Evolutionary conservation across 1,284 basidiomycete genomes (phyloP), one percentile per base, ranked within the genome.

Genomic region (Trametes hirsuta): DNA sequence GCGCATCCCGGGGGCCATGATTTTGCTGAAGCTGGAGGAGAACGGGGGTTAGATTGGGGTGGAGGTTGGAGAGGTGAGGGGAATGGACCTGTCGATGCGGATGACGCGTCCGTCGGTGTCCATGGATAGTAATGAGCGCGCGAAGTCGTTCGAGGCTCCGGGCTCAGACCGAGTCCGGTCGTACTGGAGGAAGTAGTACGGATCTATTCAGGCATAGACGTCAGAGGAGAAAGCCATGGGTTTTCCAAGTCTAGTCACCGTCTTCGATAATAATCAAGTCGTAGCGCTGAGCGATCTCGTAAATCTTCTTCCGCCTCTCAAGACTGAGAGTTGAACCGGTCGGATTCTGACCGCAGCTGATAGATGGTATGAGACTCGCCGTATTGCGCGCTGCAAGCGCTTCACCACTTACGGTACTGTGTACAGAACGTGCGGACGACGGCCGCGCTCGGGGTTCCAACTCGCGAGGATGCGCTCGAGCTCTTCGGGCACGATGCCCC

Each of bases 41-140:
- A 21, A 6, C 3, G 21, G 9, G 48, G 9, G 5, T 9, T 37
- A 36, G 53, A 25, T 12, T 21, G 12, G 10, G 15, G 45, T 18
- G 46, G 24, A 9, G 4, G 30, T 21, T 4, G 4, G 25, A 22
- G 2, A 14, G 21, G 15, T 12, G 12, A 35, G 3, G 4, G 0
- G 11, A 34, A 21, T 49, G 8, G 30, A 65, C 64, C 58, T 66
- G 67, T 81, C 79, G 46, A 79, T 71, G 4, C 79, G 72, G 40
- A 78, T 62, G 6, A 81, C 79, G 6, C 79, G 74, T 1, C 79
- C 79, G 40, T 81, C 77, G 10, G 74, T 68, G 61, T 81, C 79
- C 57, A 79, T 69, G 1, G 74, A 76, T n/a, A 79, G 68, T 65
- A 79, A 76, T 5, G 75, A 73, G 1, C 68, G 69, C 14, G 71